Base-by-base conservation (phyloP, 2,329 filamentous ascomycete genomes). In the Arthrobotrys pseudoclavata region DNA sequence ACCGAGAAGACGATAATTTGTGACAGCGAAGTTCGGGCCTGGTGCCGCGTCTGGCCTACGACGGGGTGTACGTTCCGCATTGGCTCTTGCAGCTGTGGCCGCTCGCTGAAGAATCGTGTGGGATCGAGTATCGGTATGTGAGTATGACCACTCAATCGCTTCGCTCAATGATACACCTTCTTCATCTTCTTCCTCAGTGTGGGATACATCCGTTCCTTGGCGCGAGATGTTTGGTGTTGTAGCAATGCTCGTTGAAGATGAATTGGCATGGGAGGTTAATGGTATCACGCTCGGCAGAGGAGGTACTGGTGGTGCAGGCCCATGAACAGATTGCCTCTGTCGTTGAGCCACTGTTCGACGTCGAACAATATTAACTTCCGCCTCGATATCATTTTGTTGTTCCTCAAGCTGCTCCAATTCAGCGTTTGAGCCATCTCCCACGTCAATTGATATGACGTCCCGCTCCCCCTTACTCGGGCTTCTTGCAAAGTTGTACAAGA, bases 311-410 rank as follows among this genome's bases (percentile, higher is more conserved):
- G 24, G 79, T 26, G 48, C 29, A 64, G 66, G 70, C 24, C 52
- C 74, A 40, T 40, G 66, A 52, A 62, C 66, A 53, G 52, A 79
- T 26, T 47, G 26, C 47, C 75, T 72, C 40, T 77, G 74, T 63
- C 87, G 87, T 81, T 90, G 89, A 40, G 91, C 87, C 15, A 92
- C 90, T 2, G 92, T 94, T 79, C 92, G 87, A 79, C 91, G 87
- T 80, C 92, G 88, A 62, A 93, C 91, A 80, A 95, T 89, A 79
- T 92, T 92, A 20, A 96, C 92, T 82, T 94, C 92, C 0, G 90
- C 89, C 70, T 91, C 92, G 71, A 95, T 86, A 80, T 93, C 92
- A 22, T 91, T 89, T 79, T 88, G 87, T 81, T 92, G 91, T 82
- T 95, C 92, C 80, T 91, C 89, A 18, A 96, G 84, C 0, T 89